phyloP scores from a whole-genome alignment of 225 moss, liverwort and hornwort species.

The Bryum argenteum region DNA sequence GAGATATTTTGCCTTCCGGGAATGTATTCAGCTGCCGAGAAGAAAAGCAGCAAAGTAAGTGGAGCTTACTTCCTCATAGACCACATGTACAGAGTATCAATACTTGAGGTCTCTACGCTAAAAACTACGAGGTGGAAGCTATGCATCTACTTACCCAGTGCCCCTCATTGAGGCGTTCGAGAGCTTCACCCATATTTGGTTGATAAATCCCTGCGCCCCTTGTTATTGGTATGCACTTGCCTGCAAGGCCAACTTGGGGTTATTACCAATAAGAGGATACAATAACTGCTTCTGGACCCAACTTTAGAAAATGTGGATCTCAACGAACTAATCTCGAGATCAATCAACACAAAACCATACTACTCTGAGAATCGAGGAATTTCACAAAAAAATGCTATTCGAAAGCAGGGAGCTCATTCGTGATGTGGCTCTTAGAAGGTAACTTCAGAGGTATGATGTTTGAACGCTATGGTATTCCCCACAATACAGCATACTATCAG shows the following conservation, averaged over 20 bases:
- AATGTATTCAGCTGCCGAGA: conserved; percentile 78
- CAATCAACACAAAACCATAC: conserved; percentile 3
- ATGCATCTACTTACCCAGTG: conserved; percentile 64
- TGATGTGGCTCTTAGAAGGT: conserved; percentile 2
- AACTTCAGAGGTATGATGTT: background rate
- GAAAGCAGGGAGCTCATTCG: background rate
- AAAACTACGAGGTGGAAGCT: background rate
- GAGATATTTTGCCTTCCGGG: conserved; percentile 91
- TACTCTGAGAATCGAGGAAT: background rate
- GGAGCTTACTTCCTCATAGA: conserved; percentile 6
- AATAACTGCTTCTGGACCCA: background rate
- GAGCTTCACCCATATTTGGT: conserved; percentile 81
- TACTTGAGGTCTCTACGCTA: conserved; percentile 10
- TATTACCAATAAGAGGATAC: background rate
- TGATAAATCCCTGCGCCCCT: conserved; percentile 96
- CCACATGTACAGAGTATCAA: background rate
- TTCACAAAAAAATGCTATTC: background rate
- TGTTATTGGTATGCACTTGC: conserved; percentile 89
- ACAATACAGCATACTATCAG: background rate
- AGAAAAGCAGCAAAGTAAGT: conserved; percentile 29
- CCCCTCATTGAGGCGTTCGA: conserved; percentile 78
- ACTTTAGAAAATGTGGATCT: conserved; percentile 23
- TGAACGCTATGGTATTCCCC: background rate
- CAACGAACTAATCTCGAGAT: conserved; percentile 14
- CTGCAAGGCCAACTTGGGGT: conserved; percentile 36